Percentiles rank a stretch among this genome's conserved stretches.
Evolutionary conservation across 768 basidiomycete genomes (phyloP).

Genomic region (Gloeostereum incarnatum): DNA sequence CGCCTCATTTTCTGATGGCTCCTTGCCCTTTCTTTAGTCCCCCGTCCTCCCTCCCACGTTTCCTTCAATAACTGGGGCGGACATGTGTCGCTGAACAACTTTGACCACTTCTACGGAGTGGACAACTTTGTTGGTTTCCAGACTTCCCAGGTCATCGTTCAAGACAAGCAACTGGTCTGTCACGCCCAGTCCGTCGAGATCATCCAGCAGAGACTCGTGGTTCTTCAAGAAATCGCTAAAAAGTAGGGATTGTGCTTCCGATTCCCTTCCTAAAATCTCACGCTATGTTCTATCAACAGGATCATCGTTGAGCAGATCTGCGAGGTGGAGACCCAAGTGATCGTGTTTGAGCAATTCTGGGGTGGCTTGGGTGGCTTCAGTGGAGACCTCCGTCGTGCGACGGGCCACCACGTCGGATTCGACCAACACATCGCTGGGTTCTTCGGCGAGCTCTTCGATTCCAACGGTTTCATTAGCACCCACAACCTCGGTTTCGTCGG

Average conservation of each 20-base stretch:
- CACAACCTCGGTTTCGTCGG: constrained; percentile 24
- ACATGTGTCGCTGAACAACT: constrained; percentile 11
- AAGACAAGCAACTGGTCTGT: constrained; percentile 17
- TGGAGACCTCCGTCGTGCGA: constrained; percentile 19
- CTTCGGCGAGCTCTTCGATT: constrained; percentile 17
- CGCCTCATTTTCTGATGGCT: not conserved
- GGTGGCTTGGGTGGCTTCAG: constrained; percentile 13
- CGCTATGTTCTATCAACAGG: constrained; percentile 9
- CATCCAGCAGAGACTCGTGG: constrained; percentile 23
- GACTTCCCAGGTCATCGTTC: constrained; percentile 16
- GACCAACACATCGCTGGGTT: constrained; percentile 20
- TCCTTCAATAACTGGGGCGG: constrained; percentile 29
- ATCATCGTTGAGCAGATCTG: constrained; percentile 22
- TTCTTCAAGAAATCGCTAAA: constrained; percentile 26
- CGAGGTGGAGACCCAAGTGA: constrained; percentile 25
- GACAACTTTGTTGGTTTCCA: constrained; percentile 22
- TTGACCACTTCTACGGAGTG: constrained; percentile 27
- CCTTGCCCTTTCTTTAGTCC: not conserved
- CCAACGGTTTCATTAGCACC: constrained; percentile 19
- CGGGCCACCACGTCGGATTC: constrained; percentile 21
- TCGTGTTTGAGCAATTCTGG: constrained; percentile 25
- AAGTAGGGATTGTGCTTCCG: constrained; percentile 8
- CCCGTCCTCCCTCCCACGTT: not conserved
- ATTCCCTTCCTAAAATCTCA: not conserved
- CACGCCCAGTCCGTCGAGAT: constrained; percentile 17